A percentile compares a stretch with the other conserved stretches of the same genome.
These are phyloP conservation scores for Mucor plumbeus DNA, from an alignment of 371 early-diverging fungal genomes.

Conservation along the genomic window DNA sequence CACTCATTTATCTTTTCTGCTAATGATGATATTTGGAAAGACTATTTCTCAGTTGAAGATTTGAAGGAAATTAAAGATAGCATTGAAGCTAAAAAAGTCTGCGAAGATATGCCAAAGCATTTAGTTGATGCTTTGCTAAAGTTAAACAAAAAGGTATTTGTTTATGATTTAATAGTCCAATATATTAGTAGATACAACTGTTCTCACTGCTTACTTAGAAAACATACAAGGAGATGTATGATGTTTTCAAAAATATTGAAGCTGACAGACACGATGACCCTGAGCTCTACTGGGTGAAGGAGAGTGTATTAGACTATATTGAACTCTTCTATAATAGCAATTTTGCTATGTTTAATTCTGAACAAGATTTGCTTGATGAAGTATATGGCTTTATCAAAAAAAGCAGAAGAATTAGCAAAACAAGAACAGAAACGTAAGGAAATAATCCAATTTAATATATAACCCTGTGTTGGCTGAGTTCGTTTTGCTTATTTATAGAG, in stretches of 20 bases:
- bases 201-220: slow-evolving; percentile 10
- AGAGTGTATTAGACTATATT: slow-evolving; percentile 14
- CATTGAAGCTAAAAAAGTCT: slow-evolving; percentile 6
- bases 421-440: too few relatives aligned
- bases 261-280: slow-evolving; percentile 6
- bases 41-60: slow-evolving; percentile 10
- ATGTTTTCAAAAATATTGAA: slow-evolving; percentile 11
- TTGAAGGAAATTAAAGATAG: too few relatives aligned
- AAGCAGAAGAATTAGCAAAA: slow-evolving; percentile 9
- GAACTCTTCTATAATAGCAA: slow-evolving; percentile 7
- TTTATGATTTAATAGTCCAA: too few relatives aligned
- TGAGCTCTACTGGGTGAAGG: slow-evolving; percentile 9
- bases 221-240: slow-evolving; percentile 14
- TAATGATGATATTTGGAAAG: slow-evolving; percentile 10
- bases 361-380: slow-evolving; percentile 18
- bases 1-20: slow-evolving; percentile 11
- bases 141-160: slow-evolving; percentile 16
- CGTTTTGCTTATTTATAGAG: too few relatives aligned
- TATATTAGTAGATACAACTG: background rate
- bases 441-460: too few relatives aligned
- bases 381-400: slow-evolving; percentile 20
- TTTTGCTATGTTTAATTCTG: slow-evolving; percentile 4
- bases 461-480: too few relatives aligned
- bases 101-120: slow-evolving; percentile 7
- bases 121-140: slow-evolving; percentile 6